Evolutionary conservation across 2,329 filamentous ascomycete genomes (phyloP), one percentile per base, ranked within the genome.

Genomic region (Hypoxylon sp.): DNA sequence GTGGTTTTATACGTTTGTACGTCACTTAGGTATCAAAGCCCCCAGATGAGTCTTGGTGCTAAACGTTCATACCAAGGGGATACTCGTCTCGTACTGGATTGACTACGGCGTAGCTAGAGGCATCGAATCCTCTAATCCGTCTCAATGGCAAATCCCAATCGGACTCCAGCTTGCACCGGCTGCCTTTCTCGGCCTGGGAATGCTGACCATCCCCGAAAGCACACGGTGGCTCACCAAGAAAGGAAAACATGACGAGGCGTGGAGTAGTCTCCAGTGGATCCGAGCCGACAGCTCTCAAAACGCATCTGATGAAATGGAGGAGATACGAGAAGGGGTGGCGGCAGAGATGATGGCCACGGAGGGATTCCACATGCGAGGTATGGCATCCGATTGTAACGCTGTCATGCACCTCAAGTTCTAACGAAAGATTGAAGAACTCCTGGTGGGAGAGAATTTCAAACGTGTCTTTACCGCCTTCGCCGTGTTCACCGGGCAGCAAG

Each of bases 121-220:
- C 51, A 70, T 78, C 40, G 42, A 56, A 3, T 52, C 66, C 2
- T 54, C 64, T n/a, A 66, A 73, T 35, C 61, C 77, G 0, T 69
- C 69, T 2, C 81, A 85, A 69, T 85, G 82, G 83, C 82, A 83
- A 68, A 77, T 84, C 23, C 82, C 82, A 1, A 77, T 85, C 49
- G 81, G 79, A 0, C 71, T 84, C 3, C 81, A 83, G 62, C 72
- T 83, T 5, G 67, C 79, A 0, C 79, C 79, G 0, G 80, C 78
- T 0, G 77, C 70, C 1, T 57, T 82, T 0, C 77, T 83, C 42
- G 79, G 78, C 0, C 48, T 81, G 1, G 79, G 81, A 1, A 78
- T 81, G 73, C 64, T 81, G 9, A 78, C 77, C 0, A 66, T 83
- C 1, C 75, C 77, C 10, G 81, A 83, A 63, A 81, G 78, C 38